phyloP scores from a whole-genome alignment of 495 filamentous ascomycete genomes.

The Acidiella bohemica region DNA sequence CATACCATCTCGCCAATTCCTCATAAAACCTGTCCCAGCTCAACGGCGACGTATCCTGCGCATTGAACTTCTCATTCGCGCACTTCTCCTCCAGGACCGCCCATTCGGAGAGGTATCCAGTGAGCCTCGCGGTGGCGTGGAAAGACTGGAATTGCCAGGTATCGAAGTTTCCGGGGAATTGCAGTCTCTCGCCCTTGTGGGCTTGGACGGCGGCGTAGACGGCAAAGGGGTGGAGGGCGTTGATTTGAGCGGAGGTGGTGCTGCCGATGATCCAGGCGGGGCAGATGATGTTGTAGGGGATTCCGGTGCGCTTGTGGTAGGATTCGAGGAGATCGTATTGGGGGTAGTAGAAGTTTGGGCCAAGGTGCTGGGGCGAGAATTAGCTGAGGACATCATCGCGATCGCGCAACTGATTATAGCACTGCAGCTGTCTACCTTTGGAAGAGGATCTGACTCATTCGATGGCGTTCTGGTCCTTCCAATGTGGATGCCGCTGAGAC shows the following conservation, averaged over 20 bases:
- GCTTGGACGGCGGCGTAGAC: slow-evolving; percentile 34
- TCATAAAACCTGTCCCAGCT: slow-evolving; percentile 36
- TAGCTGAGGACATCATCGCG: too few relatives aligned
- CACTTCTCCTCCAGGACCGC: slow-evolving; percentile 29
- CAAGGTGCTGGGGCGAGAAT: too few relatives aligned
- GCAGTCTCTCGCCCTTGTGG: slow-evolving; percentile 27
- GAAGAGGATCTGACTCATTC: slow-evolving; percentile 33
- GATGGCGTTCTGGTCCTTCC: slow-evolving; percentile 32
- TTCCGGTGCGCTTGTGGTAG: slow-evolving; percentile 24
- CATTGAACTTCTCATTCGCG: slow-evolving; percentile 35
- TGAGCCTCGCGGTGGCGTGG: slow-evolving; percentile 30
- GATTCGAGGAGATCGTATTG: slow-evolving; percentile 35
- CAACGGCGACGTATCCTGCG: slow-evolving; percentile 31
- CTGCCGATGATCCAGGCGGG: slow-evolving; percentile 32
- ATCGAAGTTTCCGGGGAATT: slow-evolving; percentile 30
- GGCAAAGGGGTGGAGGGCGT: slow-evolving; percentile 3
- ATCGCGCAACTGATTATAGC: too few relatives aligned
- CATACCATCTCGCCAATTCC: slow-evolving; percentile 33
- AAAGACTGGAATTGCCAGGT: slow-evolving; percentile 31
- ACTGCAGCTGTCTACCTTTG: too few relatives aligned
- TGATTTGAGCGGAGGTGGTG: slow-evolving; percentile 34
- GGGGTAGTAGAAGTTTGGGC: slow-evolving; percentile 40
- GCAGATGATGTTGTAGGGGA: slow-evolving; percentile 25
- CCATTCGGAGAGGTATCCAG: slow-evolving; percentile 39
- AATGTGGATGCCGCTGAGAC: slow-evolving; percentile 26